These are phyloP conservation scores for Canariomyces notabilis DNA, from an alignment of 2,329 filamentous ascomycete genomes.

Conservation along the genomic window DNA sequence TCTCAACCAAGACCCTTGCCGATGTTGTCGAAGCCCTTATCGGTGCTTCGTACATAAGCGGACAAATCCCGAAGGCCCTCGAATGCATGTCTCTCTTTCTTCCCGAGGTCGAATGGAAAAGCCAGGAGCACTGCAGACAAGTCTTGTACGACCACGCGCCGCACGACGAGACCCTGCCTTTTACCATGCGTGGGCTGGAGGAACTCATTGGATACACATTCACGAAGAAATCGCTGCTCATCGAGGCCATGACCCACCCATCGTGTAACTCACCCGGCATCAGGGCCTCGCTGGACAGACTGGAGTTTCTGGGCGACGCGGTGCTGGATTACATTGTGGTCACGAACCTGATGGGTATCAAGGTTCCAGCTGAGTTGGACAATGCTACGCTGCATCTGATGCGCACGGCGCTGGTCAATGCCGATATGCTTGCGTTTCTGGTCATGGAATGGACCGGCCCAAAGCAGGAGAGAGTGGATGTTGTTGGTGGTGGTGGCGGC, in stretches of 20 bases:
- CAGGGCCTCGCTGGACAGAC: slow-evolving; percentile 57
- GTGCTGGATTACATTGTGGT: slow-evolving; percentile 76
- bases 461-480: slow-evolving; percentile 24
- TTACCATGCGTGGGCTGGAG: slow-evolving; percentile 51
- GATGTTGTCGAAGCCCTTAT: slow-evolving; percentile 85
- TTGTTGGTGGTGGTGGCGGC: slow-evolving; percentile 10
- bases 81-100: slow-evolving; percentile 63
- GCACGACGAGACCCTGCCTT: slow-evolving; percentile 32
- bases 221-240: slow-evolving; percentile 58
- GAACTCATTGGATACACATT: slow-evolving; percentile 68
- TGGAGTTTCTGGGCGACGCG: slow-evolving; percentile 86
- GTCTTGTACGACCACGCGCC: slow-evolving; percentile 41
- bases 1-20: slow-evolving; percentile 76
- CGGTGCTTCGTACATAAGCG: slow-evolving; percentile 66
- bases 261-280: slow-evolving; percentile 47
- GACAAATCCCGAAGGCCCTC: slow-evolving; percentile 59
- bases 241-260: slow-evolving; percentile 77
- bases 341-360: slow-evolving; percentile 47
- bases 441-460: slow-evolving; percentile 55
- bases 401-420: slow-evolving; percentile 73
- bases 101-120: slow-evolving; percentile 50
- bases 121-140: slow-evolving; percentile 37
- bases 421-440: slow-evolving; percentile 71
- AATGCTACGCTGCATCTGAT: slow-evolving; percentile 67
- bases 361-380: slow-evolving; percentile 32